Evolutionary conservation across 2,329 filamentous ascomycete species (phyloP), one percentile per base, ranked within the genome.

Genomic region (Aspergillus sp.): DNA sequence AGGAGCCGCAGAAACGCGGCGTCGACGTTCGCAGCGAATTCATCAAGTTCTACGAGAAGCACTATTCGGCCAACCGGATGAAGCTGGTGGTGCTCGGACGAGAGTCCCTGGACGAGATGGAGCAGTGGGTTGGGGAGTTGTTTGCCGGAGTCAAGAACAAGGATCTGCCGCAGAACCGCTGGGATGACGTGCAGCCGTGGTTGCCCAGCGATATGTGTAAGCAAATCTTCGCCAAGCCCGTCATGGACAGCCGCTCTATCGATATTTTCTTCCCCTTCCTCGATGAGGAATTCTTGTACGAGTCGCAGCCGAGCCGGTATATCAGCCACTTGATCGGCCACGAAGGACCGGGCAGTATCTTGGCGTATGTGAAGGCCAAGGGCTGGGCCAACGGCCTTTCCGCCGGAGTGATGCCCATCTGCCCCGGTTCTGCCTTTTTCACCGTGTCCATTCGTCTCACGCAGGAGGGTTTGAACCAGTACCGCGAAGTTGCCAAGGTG

Each of bases 1-100:
- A 91, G 56, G 83, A 89, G 5, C 93, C 93, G 1, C 87, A 95
- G 71, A 85, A 87, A 49, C 81, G 87, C 52, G 92, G 92, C 4
- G 85, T 97, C 67, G 91, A 95, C 73, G 90, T 97, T 26, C 85
- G 93, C 52, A 88, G 92, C 66, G 92, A 93, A 75, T 97, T 97
- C 72, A 96, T 97, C 65, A 89, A 92, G 64, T 97, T 97, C 71
- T 91, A 97, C 73, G 85, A 87, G 63, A 90, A 88, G 70, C 89
- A 96, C 71, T 97, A 97, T 77, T 96, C 93, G 1, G 91, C 93
- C 59, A 97, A 97, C 71, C 85, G 88, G 45, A 96, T 96, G 91
- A 96, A 96, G 81, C 81, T 97, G 53, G 92, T 93, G 42, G 87
- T 96, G 4, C 77, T 97, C 22, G 93, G 93, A 0, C 85, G 89